Evolutionary conservation across 169 alveolate species (phyloP).

Genomic region (Ichthyophthirius multifiliis): DNA sequence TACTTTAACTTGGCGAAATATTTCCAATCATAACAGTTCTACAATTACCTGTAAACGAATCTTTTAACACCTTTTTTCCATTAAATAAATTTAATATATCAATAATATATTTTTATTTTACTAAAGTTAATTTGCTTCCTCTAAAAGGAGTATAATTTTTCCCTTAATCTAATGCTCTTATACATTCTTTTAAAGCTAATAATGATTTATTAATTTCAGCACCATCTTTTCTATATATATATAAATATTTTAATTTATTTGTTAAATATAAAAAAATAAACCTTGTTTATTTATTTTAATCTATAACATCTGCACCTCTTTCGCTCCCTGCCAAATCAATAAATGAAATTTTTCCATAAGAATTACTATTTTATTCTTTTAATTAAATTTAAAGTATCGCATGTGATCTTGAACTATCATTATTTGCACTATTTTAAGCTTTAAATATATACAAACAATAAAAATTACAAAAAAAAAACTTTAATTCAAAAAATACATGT

Average conservation of each 20-base stretch:
- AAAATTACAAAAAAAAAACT: too few relatives aligned
- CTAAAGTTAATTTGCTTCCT: constrained; percentile 94
- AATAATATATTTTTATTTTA: too few relatives aligned
- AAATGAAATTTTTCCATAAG: constrained; percentile 89
- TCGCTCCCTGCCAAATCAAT: constrained; percentile 99
- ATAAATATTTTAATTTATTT: background rate
- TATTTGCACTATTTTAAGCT: constrained; percentile 95
- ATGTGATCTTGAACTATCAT: constrained; percentile 97
- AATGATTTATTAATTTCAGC: constrained; percentile 98
- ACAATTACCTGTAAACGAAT: constrained; percentile 95
- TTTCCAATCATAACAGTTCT: constrained; percentile 98
- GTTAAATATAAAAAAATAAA: background rate
- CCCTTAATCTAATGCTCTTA: constrained; percentile 98
- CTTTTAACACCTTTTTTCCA: constrained; percentile 85
- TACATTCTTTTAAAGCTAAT: constrained; percentile 98
- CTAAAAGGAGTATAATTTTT: constrained; percentile 98
- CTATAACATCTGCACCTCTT: constrained; percentile 99
- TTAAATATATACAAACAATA: background rate
- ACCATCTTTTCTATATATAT: constrained; percentile 89
- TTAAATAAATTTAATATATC: too few relatives aligned
- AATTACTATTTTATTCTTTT: constrained; percentile 78
- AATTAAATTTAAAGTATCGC: constrained; percentile 94
- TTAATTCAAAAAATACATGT: constrained; percentile 78
- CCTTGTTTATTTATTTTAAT: constrained; percentile 92
- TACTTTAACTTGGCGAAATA: constrained; percentile 95